Conservation (phyloP, 2,329 filamentous ascomycete species). For the Nemania serpens region DNA sequence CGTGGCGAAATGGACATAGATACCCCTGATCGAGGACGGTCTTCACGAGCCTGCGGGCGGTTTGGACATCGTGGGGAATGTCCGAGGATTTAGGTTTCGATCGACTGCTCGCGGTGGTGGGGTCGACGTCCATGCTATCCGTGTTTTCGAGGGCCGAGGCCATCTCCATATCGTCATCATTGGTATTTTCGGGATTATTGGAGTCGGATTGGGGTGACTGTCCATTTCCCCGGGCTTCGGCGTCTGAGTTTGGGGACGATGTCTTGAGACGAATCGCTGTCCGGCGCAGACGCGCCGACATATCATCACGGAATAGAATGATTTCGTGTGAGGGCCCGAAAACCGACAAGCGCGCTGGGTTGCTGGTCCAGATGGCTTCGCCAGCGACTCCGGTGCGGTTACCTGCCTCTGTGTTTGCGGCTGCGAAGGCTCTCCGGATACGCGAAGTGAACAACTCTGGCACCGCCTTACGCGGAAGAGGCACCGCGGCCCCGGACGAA, state of each 20-base stretch:
- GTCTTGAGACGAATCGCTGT: constrained; percentile 72
- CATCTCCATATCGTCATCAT: constrained; percentile 43
- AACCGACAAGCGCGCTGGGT: constrained; percentile 79
- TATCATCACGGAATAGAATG: constrained; percentile 84
- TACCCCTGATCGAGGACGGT: constrained; percentile 90
- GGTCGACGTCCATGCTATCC: constrained; percentile 53
- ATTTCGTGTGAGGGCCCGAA: constrained; percentile 91
- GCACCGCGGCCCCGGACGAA: constrained; percentile 71
- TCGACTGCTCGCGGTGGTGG: constrained; percentile 1
- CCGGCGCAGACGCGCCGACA: constrained; percentile 77
- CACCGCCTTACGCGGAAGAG: constrained; percentile 71
- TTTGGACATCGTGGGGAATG: constrained; percentile 56
- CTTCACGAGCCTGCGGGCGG: constrained; percentile 81
- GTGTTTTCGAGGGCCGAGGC: constrained; percentile 35
- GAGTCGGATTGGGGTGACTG: constrained; percentile 10
- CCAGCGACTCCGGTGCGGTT: constrained; percentile 58
- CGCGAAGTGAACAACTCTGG: constrained; percentile 91
- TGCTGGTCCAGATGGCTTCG: constrained; percentile 85
- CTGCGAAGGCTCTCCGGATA: constrained; percentile 77
- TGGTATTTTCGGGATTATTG: constrained; percentile 13
- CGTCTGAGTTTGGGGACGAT: constrained; percentile 24
- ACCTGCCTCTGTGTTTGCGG: constrained; percentile 73
- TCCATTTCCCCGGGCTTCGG: constrained; percentile 31
- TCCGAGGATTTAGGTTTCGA: constrained; percentile 13
- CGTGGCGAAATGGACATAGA: constrained; percentile 83